Percentiles rank a stretch among this genome's conserved stretches.
Conservation (phyloP, 1,284 basidiomycete species). For the Tilletia walkeri region DNA sequence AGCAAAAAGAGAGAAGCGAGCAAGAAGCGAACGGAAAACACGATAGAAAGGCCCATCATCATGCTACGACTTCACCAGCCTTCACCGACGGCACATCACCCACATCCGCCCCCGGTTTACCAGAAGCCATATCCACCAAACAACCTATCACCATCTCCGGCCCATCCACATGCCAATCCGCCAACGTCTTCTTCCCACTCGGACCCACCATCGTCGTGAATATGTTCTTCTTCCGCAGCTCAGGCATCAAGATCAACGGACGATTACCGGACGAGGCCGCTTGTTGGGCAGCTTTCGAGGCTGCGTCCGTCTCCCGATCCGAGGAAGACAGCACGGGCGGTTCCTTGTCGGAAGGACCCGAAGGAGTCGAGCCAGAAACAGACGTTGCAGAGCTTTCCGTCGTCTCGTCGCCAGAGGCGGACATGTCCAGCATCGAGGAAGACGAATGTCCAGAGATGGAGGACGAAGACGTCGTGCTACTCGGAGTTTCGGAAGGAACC, state of each 20-base stretch:
- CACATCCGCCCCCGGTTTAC: not conserved
- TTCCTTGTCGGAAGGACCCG: too few species aligned
- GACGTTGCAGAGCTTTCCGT: not conserved
- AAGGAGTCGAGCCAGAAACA: not conserved
- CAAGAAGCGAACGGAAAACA: too few species aligned
- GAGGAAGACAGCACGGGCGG: not conserved
- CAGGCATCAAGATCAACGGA: not conserved
- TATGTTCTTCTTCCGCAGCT: constrained; percentile 29
- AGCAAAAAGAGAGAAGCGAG: too few species aligned
- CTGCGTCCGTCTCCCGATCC: not conserved
- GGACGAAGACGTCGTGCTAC: not conserved
- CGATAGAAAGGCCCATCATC: too few species aligned
- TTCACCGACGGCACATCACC: too few species aligned
- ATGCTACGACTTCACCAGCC: too few species aligned
- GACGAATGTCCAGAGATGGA: not conserved
- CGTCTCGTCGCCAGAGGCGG: not conserved
- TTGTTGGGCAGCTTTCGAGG: not conserved
- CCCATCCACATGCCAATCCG: constrained; percentile 49
- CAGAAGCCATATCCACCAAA: constrained; percentile 46
- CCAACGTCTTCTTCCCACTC: constrained; percentile 48
- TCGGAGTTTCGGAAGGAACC: not conserved
- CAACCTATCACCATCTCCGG: constrained; percentile 44
- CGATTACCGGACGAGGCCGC: not conserved
- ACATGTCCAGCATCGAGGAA: not conserved
- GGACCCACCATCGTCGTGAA: constrained; percentile 51